Evolutionary conservation across 805 yeast species (phyloP).

Genomic region (Starmerella ratchasimensis): DNA sequence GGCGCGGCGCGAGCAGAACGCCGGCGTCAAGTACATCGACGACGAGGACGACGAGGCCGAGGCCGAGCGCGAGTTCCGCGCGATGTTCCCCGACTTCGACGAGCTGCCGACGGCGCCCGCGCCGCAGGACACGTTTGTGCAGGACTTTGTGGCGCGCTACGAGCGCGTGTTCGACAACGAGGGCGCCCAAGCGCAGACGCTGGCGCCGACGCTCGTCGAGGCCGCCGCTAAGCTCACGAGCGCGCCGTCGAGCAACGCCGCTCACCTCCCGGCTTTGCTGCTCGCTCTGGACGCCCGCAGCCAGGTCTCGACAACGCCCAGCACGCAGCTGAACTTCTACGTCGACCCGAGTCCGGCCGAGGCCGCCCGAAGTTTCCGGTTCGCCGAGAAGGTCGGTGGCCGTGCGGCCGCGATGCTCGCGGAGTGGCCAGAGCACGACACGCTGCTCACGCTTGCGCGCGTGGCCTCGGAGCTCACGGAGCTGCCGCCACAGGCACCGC

Average conservation of each 20-base stretch:
- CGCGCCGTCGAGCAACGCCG: background rate
- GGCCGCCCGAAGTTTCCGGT: conserved; percentile 41
- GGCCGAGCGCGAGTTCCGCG: conserved; percentile 63
- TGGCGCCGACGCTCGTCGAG: background rate
- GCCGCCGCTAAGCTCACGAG: conserved; percentile 3
- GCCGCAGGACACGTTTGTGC: conserved; percentile 6
- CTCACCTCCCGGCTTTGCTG: conserved; percentile 13
- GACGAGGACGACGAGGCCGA: conserved; percentile 35
- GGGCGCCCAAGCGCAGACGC: background rate
- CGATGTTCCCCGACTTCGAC: conserved; percentile 69
- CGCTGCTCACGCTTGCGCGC: conserved; percentile 51
- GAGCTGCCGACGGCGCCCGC: conserved; percentile 1
- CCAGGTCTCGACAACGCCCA: background rate
- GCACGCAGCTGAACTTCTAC: conserved; percentile 47
- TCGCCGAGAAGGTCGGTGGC: conserved; percentile 34
- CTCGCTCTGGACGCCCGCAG: conserved; percentile 7
- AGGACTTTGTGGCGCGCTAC: conserved; percentile 29
- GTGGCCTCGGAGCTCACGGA: conserved; percentile 52
- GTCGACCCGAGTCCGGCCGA: conserved; percentile 47
- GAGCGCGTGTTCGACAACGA: background rate
- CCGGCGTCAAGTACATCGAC: conserved; percentile 53
- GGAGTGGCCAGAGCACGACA: conserved; percentile 94
- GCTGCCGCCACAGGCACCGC: conserved; percentile 53
- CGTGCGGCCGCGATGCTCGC: conserved; percentile 36
- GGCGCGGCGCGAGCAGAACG: conserved; percentile 42